Conservation (phyloP, 805 yeast species). For the Saturnispora ahearnii region DNA sequence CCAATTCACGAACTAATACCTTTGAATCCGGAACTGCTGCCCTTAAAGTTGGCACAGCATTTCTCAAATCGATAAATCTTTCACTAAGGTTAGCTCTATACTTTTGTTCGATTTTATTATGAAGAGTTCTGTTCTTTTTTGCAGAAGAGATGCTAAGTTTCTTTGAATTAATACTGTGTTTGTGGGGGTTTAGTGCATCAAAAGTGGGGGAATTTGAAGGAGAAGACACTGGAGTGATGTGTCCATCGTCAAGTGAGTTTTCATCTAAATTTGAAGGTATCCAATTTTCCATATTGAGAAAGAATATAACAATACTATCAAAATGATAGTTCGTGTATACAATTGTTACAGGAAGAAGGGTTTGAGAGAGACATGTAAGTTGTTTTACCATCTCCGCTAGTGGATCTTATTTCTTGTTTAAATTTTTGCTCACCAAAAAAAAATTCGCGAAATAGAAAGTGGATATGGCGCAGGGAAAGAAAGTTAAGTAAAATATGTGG, state of each 20-base stretch:
- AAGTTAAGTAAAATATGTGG: neutral
- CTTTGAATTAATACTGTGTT: neutral
- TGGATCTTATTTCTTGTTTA: no score
- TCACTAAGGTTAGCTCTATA: conserved; percentile 71
- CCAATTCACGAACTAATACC: conserved; percentile 39
- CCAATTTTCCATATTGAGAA: neutral
- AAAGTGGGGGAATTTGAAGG: neutral
- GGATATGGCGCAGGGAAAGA: no score
- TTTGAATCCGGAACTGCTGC: conserved; percentile 35
- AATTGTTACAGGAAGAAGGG: no score
- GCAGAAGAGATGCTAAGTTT: conserved; percentile 20
- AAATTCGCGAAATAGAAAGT: no score
- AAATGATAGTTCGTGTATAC: no score
- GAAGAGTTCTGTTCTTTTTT: conserved; percentile 49
- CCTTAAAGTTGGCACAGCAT: conserved; percentile 70
- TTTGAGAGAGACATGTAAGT: no score
- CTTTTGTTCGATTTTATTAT: conserved; percentile 74
- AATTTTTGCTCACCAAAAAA: no score
- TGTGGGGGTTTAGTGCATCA: neutral
- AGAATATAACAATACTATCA: no score
- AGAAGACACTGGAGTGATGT: neutral
- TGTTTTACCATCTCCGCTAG: no score
- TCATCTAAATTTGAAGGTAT: neutral
- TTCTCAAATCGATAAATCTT: conserved; percentile 58
- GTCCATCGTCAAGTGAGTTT: neutral